Conservation (phyloP, 257 asterid species). For the Solanum tarijense region DNA sequence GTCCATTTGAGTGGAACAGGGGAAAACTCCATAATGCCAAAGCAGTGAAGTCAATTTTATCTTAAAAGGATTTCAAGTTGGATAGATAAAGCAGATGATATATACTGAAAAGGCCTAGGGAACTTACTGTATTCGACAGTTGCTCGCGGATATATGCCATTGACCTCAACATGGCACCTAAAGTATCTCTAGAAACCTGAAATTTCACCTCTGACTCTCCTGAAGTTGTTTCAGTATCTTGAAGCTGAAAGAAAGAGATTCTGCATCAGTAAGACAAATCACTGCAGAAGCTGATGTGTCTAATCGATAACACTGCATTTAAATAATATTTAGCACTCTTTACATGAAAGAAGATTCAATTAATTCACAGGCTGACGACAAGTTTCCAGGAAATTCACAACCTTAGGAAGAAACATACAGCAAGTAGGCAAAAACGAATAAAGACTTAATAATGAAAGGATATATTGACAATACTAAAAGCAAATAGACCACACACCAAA, state of each 20-base stretch:
- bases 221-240: conserved; percentile 56
- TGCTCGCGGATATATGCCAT: conserved; percentile 72
- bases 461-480: background rate
- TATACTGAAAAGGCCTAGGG: conserved; percentile 46
- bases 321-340: background rate
- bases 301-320: background rate
- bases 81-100: conserved; percentile 3
- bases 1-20: background rate
- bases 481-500: background rate
- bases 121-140: conserved; percentile 15
- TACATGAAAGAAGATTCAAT: background rate
- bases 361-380: background rate
- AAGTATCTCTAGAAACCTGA: conserved; percentile 73
- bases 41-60: background rate
- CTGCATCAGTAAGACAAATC: conserved; percentile 2
- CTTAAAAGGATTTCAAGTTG: background rate
- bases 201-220: conserved; percentile 79
- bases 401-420: background rate
- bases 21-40: background rate
- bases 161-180: conserved; percentile 69
- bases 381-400: background rate
- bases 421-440: background rate
- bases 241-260: conserved; percentile 50
- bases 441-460: background rate
- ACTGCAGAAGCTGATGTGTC: background rate